Base-by-base conservation (phyloP, 495 filamentous ascomycete genomes). In the Venustampulla echinocandica region DNA sequence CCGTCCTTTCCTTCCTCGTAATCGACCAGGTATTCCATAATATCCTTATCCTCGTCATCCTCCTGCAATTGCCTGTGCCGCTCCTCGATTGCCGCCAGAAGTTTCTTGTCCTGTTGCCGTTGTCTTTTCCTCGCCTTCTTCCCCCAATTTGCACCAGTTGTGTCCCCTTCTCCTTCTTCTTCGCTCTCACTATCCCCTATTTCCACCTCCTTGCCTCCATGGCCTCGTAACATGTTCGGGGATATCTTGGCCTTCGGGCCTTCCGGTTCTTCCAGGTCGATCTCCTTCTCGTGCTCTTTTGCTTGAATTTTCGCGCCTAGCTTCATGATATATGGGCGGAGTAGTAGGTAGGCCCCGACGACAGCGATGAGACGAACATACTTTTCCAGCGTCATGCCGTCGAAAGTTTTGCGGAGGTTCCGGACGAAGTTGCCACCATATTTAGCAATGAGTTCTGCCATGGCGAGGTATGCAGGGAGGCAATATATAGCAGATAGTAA, bases 1-100 rank as follows among this genome's bases (percentile, higher is more conserved):
- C 52, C 52, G 41, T 55, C 52, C 24, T 37, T 34, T 0, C 52
- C 52, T 24, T 50, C 47, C 42, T 42, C 42, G 39, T 60, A 64
- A 66, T 79, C 76, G 57, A 80, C 69, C 63, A 88, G 65, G 55
- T 80, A 77, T 58, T 87, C 79, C 70, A 78, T 72, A 58, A 90
- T 76, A 56, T 82, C 81, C 59, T 75, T 81, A 44, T 81, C 74
- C 56, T 83, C 81, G 30, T 80, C 62, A 53, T 80, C 46, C 19
- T 69, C 66, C 30, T 74, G 61, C 6, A 65, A 61, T 49, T 68
- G 65, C 2, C 62, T 65, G 1, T 66, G 53, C 36, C 67, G 61
- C 61, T 64, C 64, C 17, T 71, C 80, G 61, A 63, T 74, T 55
- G 49, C 80, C 25, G 71, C 69, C 34, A 74, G 48, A 33, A 76